Base-by-base conservation (phyloP, 23 red algal species). In the Chondrus crispus region DNA sequence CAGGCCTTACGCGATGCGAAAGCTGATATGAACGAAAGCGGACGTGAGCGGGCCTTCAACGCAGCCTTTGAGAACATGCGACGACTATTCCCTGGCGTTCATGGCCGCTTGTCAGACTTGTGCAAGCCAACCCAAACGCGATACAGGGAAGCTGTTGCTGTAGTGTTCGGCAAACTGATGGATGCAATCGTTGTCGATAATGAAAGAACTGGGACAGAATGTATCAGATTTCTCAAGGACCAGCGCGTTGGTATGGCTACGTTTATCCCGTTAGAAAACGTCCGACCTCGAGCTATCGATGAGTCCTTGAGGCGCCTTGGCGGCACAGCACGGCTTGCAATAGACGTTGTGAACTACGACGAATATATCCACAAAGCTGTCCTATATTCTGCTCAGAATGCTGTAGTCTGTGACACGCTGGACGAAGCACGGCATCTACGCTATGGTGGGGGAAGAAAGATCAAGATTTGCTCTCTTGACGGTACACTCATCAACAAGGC, bases 131-230 rank as follows among this genome's bases (percentile, higher is more conserved):
- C 88, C 20, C 97, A 99, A 69, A 50, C 74, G 5, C 81, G 90
- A 49, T 99, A 99, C 76, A 84, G 91, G 14, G 91, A 92, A 40
- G 97, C 97, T 45, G 82, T 99, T 33, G 91, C 94, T 9, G 92
- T 99, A 5, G 68, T 79, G 46, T 93, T 99, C 55, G 97, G 97
- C 18, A 94, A 94, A 38, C 68, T 66, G 12, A 95, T 95, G 94
- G 97, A 96, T 51, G 94, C 97, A 1, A 91, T 99, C 10, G 97
- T 99, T 39, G 91, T 99, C 6, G 97, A 99, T 62, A 96, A 74
- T 50, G 64, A 89, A 40, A 68, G 88, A 46, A 99, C 97, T 54
- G 97, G 88, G 38, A 74, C 74, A 29, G 86, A 96, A 73, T 99
- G 97, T 86, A 95, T 99, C 88, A 55, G 75, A 20, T 99, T 94